phyloP scores from a whole-genome alignment of 768 basidiomycete species.

The Sutorius australiensis region DNA sequence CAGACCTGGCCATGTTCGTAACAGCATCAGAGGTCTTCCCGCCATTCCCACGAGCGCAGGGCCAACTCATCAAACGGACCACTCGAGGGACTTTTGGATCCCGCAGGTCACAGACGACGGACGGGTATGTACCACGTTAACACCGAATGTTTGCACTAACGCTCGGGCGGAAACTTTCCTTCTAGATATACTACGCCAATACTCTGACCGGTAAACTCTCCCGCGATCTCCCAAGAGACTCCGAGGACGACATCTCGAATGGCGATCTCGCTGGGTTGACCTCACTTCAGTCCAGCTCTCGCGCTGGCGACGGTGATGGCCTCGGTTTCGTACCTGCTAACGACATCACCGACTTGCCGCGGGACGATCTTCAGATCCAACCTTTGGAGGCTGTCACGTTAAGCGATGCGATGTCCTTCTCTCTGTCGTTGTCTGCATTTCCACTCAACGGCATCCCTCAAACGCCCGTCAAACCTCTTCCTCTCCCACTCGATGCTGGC shows the following conservation, averaged over 20 bases:
- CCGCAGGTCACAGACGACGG: conserved; percentile 78
- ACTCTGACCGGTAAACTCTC: conserved; percentile 77
- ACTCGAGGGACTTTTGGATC: conserved; percentile 81
- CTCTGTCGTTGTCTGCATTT: background rate
- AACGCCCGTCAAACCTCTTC: conserved; percentile 5
- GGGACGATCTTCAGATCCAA: background rate
- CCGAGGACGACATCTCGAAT: conserved; percentile 54
- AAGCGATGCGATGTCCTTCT: background rate
- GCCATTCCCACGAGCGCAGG: conserved; percentile 19
- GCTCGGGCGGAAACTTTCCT: background rate
- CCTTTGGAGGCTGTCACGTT: background rate
- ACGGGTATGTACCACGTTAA: conserved; percentile 50
- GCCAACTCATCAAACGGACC: conserved; percentile 3
- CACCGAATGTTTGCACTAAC: background rate
- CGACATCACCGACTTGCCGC: conserved; percentile 2
- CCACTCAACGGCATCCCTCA: background rate
- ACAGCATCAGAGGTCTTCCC: conserved; percentile 30
- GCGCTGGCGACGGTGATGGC: conserved; percentile 46
- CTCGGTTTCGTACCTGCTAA: conserved; percentile 38
- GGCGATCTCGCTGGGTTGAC: conserved; percentile 53
- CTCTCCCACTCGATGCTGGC: background rate
- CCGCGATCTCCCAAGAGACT: conserved; percentile 73
- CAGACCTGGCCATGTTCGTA: conserved; percentile 6
- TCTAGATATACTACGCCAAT: conserved; percentile 90
- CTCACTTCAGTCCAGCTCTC: conserved; percentile 47